These are phyloP conservation scores for Microcera coccophila DNA, from an alignment of 2,329 filamentous ascomycete species.

Conservation along the genomic window DNA sequence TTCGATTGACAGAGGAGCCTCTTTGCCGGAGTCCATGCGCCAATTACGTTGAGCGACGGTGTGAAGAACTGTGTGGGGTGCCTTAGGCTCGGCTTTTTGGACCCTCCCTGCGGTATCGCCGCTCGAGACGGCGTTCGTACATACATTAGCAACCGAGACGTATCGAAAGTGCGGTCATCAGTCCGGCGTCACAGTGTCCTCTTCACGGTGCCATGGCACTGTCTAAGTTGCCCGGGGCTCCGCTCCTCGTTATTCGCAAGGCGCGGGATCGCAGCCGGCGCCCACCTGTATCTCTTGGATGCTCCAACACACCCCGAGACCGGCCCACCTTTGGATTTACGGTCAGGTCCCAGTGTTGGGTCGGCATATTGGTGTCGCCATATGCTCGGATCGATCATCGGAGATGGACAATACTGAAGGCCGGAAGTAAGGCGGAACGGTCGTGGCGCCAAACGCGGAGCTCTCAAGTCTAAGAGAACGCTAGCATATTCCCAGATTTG, in stretches of 20 bases:
- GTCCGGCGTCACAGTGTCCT: constrained; percentile 12
- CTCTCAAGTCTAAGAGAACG: no score
- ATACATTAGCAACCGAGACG: no score
- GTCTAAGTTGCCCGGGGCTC: constrained; percentile 18
- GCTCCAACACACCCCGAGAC: constrained; percentile 16
- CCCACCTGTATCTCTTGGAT: constrained; percentile 2
- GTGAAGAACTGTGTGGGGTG: constrained; percentile 16
- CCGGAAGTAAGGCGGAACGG: no score
- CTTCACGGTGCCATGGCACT: constrained; percentile 4
- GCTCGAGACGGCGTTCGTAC: no score
- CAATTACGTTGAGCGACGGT: constrained; percentile 11
- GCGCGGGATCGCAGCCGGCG: constrained; percentile 15
- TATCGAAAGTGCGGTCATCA: neutral
- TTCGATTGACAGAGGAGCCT: constrained; percentile 28
- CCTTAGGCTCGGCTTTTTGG: neutral
- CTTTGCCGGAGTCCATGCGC: constrained; percentile 13
- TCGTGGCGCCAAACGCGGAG: no score
- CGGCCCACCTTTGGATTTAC: constrained; percentile 19
- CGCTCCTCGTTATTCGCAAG: constrained; percentile 29
- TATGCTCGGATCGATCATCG: neutral
- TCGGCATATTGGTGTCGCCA: neutral
- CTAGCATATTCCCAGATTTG: no score
- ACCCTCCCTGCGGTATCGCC: no score
- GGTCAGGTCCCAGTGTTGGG: neutral
- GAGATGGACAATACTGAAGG: neutral